phyloP scores from a whole-genome alignment of 2,329 filamentous ascomycete species.

The Ilyonectria mors-panacis region DNA sequence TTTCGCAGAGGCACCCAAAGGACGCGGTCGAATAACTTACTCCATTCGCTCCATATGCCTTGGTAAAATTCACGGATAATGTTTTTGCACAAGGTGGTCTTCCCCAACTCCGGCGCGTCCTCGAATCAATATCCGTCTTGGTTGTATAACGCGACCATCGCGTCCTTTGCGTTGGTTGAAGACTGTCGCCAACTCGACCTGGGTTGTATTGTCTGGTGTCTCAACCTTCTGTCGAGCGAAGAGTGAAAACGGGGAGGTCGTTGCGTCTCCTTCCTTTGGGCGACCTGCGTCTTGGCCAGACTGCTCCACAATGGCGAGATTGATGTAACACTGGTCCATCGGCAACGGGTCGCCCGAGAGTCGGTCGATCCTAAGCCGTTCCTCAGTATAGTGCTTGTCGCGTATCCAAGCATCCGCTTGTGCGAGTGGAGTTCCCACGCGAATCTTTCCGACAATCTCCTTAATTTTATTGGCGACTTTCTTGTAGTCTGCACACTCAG shows the following conservation, averaged over 20 bases:
- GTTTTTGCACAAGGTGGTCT: conserved; percentile 60
- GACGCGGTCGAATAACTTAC: conserved; percentile 52
- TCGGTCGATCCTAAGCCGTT: conserved; percentile 51
- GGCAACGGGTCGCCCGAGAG: conserved; percentile 52
- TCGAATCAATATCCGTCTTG: conserved; percentile 54
- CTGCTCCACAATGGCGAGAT: conserved; percentile 55
- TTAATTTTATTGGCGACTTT: neutral
- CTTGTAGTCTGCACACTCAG: neutral
- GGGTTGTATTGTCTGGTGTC: conserved; percentile 35
- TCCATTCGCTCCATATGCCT: conserved; percentile 35
- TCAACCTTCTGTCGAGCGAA: conserved; percentile 47
- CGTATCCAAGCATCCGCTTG: conserved; percentile 41
- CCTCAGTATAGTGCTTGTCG: conserved; percentile 39
- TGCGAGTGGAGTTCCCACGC: no score
- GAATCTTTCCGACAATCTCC: neutral
- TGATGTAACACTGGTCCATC: conserved; percentile 58
- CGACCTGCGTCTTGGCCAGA: conserved; percentile 1
- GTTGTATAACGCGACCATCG: conserved; percentile 31
- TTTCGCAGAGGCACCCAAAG: conserved; percentile 58
- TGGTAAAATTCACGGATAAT: conserved; percentile 54
- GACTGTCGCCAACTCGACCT: conserved; percentile 46
- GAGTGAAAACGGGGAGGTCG: conserved; percentile 27
- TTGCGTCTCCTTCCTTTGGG: conserved; percentile 16
- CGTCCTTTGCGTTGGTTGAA: conserved; percentile 46
- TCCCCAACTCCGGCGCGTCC: conserved; percentile 57